These are phyloP conservation scores for Ascosphaera apis DNA, from an alignment of 2,329 filamentous ascomycete species.

Conservation along the genomic window DNA sequence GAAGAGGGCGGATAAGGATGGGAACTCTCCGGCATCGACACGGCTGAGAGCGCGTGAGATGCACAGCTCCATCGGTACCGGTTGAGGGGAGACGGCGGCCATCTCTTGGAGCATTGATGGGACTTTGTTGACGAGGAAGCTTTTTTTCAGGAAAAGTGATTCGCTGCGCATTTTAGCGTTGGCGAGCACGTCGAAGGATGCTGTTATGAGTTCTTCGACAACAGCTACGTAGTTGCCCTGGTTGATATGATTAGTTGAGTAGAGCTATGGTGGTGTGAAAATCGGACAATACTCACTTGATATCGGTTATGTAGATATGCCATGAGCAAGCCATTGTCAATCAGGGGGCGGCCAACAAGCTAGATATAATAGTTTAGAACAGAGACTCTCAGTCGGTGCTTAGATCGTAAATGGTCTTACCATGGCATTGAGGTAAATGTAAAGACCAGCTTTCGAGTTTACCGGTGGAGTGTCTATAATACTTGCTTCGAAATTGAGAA, in stretches of 20 bases:
- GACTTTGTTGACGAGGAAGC: slow-evolving; percentile 60
- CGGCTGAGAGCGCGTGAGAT: slow-evolving; percentile 42
- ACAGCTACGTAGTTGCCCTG: slow-evolving; percentile 56
- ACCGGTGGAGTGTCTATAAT: slow-evolving; percentile 44
- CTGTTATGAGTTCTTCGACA: slow-evolving; percentile 61
- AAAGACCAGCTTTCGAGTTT: slow-evolving; percentile 61
- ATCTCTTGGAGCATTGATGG: slow-evolving; percentile 38
- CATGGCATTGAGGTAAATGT: slow-evolving; percentile 62
- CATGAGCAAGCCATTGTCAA: slow-evolving; percentile 59
- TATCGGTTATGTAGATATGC: slow-evolving; percentile 70
- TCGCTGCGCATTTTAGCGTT: slow-evolving; percentile 60
- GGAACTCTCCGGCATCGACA: slow-evolving; percentile 39
- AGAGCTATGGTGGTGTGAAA: not conserved
- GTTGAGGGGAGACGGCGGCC: slow-evolving; percentile 32
- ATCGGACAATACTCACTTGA: slow-evolving; percentile 28
- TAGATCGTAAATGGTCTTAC: slow-evolving; percentile 24
- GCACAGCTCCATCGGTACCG: slow-evolving; percentile 37
- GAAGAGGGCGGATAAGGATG: slow-evolving; percentile 40
- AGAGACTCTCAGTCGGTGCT: not conserved
- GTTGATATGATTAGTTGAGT: slow-evolving; percentile 2
- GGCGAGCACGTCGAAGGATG: slow-evolving; percentile 72
- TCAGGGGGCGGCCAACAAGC: slow-evolving; percentile 59
- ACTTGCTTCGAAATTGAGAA: slow-evolving; percentile 28
- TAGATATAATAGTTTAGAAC: slow-evolving; percentile 20
- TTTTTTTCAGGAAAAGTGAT: slow-evolving; percentile 50